Evolutionary conservation across 139 green algal species (phyloP).

Genomic region (Chlorella ohadii): DNA sequence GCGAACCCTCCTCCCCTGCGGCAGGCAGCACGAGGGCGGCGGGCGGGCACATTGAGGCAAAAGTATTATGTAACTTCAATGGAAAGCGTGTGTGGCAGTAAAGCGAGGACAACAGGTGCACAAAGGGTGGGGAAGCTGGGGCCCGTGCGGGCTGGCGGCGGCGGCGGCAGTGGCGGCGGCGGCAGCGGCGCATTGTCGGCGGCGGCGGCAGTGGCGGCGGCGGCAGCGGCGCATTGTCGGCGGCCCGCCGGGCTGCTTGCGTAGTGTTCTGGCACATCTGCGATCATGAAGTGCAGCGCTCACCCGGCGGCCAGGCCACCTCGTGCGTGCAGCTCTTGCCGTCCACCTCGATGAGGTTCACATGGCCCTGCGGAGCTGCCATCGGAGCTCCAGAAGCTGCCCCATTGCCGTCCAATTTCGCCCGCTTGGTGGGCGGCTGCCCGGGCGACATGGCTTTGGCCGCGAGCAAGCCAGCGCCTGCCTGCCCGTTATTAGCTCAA

Average conservation of each 20-base stretch:
- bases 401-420: neutral
- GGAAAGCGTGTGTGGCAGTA: neutral
- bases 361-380: neutral
- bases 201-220: neutral
- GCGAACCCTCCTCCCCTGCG: conserved; percentile 46
- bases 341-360: conserved; percentile 59
- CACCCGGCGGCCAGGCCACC: conserved; percentile 75
- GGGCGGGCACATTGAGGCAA: too few species aligned
- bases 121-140: neutral
- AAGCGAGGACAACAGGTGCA: neutral
- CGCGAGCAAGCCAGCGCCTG: too few species aligned
- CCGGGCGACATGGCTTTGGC: too few species aligned
- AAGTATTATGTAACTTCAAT: too few species aligned
- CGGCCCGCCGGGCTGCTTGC: neutral
- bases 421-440: conserved; percentile 15
- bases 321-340: conserved; percentile 87
- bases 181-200: neutral
- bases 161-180: neutral
- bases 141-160: neutral
- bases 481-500: too few species aligned
- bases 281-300: neutral
- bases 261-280: too few species aligned
- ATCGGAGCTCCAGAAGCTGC: neutral
- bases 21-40: too few species aligned
- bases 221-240: neutral